Conservation (phyloP, 352 stramenopile genomes). For the Phytophthora chlamydospora region DNA sequence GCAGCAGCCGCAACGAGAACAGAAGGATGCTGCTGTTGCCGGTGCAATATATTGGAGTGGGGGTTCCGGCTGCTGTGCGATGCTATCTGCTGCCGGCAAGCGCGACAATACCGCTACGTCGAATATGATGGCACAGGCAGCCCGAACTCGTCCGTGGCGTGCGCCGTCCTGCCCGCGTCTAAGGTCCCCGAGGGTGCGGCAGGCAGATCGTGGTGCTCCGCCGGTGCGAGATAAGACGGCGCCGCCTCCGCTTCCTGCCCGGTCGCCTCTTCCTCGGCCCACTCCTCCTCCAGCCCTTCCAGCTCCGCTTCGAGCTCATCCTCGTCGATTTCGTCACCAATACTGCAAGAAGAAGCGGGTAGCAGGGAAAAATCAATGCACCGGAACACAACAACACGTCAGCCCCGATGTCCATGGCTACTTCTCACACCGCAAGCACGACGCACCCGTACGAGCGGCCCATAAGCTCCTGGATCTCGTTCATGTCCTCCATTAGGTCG, state of each 20-base stretch:
- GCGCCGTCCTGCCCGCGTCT: slow-evolving; percentile 33
- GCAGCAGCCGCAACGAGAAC: neutral
- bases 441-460: slow-evolving; percentile 93
- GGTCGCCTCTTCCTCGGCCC: slow-evolving; percentile 75
- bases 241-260: slow-evolving; percentile 48
- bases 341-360: slow-evolving; percentile 43
- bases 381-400: slow-evolving; percentile 64
- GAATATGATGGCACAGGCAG: slow-evolving; percentile 60
- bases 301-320: slow-evolving; percentile 95
- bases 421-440: too few species aligned
- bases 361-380: slow-evolving; percentile 32
- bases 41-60: slow-evolving; percentile 2
- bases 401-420: too few species aligned
- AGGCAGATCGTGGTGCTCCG: slow-evolving; percentile 64
- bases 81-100: neutral
- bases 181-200: slow-evolving; percentile 54
- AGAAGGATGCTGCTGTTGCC: too few species aligned
- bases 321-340: slow-evolving; percentile 95
- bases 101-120: slow-evolving; percentile 12
- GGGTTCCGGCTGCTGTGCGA: neutral
- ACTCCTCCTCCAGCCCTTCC: slow-evolving; percentile 94
- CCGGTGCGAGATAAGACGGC: slow-evolving; percentile 68
- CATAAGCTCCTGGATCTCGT: slow-evolving; percentile 98
- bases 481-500: slow-evolving; percentile 98
- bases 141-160: slow-evolving; percentile 75